Conservation (phyloP, 495 filamentous ascomycete species). For the Sordaria brevicollis region DNA sequence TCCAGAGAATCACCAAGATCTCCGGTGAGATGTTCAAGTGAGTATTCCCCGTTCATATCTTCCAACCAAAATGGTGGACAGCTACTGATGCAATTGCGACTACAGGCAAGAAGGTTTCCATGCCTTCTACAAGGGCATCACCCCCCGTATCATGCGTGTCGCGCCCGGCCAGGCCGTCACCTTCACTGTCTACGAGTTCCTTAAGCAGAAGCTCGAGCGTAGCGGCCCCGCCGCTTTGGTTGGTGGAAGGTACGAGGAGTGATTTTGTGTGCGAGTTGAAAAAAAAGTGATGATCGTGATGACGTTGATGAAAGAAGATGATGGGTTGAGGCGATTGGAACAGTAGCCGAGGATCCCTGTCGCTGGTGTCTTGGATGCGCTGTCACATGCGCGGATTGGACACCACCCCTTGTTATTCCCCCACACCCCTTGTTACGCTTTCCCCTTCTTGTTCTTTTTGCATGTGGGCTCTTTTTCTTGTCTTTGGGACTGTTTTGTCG, state of each 20-base stretch:
- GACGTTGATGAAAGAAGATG: not conserved
- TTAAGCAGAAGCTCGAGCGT: slow-evolving; percentile 74
- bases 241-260: slow-evolving; percentile 69
- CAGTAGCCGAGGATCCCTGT: not conserved
- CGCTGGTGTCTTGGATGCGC: not conserved
- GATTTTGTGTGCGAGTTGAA: not conserved
- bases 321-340: not conserved
- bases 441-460: not conserved
- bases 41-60: slow-evolving; percentile 7
- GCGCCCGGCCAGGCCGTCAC: slow-evolving; percentile 97
- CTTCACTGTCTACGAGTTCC: slow-evolving; percentile 90
- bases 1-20: slow-evolving; percentile 67
- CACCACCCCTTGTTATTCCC: not conserved
- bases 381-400: not conserved
- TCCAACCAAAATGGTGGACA: not conserved
- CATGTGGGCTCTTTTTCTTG: not conserved
- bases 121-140: slow-evolving; percentile 99
- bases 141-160: slow-evolving; percentile 92
- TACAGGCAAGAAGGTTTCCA: slow-evolving; percentile 69
- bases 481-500: not conserved
- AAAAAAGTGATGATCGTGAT: not conserved
- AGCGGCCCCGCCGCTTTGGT: slow-evolving; percentile 54
- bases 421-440: not conserved
- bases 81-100: not conserved
- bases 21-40: slow-evolving; percentile 86